These are phyloP conservation scores for Ensete glaucum DNA, from an alignment of 176 grass and related monocot genomes.

Conservation along the genomic window DNA sequence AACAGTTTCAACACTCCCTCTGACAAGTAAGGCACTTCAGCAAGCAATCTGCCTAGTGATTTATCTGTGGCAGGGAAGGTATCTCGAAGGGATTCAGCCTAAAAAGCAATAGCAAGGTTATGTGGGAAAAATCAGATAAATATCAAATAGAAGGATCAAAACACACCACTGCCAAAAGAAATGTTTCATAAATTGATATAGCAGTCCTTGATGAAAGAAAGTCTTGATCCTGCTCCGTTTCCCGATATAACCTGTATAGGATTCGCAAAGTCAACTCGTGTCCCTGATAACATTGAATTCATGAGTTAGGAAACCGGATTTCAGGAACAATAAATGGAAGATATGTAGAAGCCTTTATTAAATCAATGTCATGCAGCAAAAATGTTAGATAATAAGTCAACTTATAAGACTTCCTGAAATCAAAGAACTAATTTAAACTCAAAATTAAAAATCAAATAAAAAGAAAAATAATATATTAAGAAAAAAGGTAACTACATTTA, in stretches of 20 bases:
- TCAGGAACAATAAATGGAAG: neutral
- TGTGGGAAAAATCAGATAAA: constrained; percentile 1
- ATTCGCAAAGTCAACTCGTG: constrained; percentile 90
- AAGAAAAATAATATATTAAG: neutral
- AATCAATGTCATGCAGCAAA: neutral
- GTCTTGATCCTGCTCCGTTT: constrained; percentile 90
- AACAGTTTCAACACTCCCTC: constrained; percentile 71
- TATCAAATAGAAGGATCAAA: neutral
- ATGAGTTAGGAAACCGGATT: constrained; percentile 29
- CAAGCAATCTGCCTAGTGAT: constrained; percentile 80
- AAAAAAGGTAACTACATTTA: neutral
- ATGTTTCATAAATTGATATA: constrained; percentile 92
- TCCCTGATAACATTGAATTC: constrained; percentile 50
- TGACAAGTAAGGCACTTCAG: constrained; percentile 80
- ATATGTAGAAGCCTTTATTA: constrained; percentile 14
- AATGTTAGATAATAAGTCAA: neutral
- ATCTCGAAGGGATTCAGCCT: constrained; percentile 74
- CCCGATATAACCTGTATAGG: constrained; percentile 84
- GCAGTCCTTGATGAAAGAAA: constrained; percentile 97
- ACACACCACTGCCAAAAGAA: constrained; percentile 73
- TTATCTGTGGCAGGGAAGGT: constrained; percentile 90
- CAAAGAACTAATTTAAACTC: neutral
- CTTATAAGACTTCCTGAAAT: too few relatives aligned
- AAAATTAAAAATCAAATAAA: neutral
- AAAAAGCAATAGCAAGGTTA: neutral